phyloP scores from a whole-genome alignment of 768 basidiomycete species.

The Flagelloscypha sp. region DNA sequence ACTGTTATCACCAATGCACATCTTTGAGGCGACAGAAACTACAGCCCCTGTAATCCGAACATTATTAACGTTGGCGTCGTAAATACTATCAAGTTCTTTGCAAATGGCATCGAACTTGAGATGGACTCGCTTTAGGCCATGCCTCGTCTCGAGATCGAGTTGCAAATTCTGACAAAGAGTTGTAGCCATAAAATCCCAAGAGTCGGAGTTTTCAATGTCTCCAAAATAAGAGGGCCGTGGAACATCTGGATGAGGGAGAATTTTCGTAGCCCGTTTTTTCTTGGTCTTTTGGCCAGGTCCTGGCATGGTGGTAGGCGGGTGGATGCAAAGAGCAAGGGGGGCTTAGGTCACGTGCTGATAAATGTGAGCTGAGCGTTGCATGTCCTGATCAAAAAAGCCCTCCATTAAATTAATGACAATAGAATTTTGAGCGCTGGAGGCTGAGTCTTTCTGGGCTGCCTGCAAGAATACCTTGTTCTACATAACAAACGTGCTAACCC shows the following conservation, averaged over 20 bases:
- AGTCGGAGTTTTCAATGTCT: constrained; percentile 38
- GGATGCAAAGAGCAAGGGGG: too few relatives aligned
- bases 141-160: constrained; percentile 46
- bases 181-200: constrained; percentile 40
- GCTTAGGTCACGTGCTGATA: too few relatives aligned
- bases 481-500: too few relatives aligned
- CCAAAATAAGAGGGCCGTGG: constrained; percentile 21
- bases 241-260: constrained; percentile 1
- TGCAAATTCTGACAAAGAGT: constrained; percentile 42
- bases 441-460: too few relatives aligned
- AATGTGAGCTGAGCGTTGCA: too few relatives aligned
- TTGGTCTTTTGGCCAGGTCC: constrained; percentile 20
- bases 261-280: constrained; percentile 6
- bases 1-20: too few relatives aligned
- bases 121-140: constrained; percentile 58
- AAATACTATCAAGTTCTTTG: constrained; percentile 40
- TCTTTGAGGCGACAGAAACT: constrained; percentile 53
- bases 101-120: constrained; percentile 47
- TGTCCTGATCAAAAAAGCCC: too few relatives aligned
- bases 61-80: constrained; percentile 31
- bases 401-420: too few relatives aligned
- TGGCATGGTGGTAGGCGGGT: too few relatives aligned
- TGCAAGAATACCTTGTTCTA: too few relatives aligned
- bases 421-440: too few relatives aligned
- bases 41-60: constrained; percentile 47